Evolutionary conservation across 192 early-diverging fungal genomes (phyloP).

Genomic region (Dissophora ornata): DNA sequence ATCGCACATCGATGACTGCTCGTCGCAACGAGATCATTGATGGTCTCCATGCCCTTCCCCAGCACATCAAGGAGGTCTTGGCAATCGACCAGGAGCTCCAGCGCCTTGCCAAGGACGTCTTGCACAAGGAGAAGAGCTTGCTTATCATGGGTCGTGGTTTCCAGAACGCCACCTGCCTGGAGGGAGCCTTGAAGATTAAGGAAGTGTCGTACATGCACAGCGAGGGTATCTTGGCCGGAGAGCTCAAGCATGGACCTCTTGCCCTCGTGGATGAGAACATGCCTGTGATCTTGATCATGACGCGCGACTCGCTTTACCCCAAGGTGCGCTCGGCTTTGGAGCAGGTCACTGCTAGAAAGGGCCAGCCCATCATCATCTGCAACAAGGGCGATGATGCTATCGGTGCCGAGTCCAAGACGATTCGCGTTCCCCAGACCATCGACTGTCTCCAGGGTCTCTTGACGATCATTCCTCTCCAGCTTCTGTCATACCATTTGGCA

Average conservation of each 20-base stretch:
- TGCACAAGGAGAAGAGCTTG: conserved; percentile 89
- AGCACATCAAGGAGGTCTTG: conserved; percentile 93
- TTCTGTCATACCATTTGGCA: conserved; percentile 97
- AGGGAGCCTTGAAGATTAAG: conserved; percentile 99
- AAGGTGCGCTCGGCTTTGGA: conserved; percentile 92
- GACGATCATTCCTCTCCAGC: conserved; percentile 95
- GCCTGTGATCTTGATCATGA: conserved; percentile 98
- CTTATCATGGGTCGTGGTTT: conserved; percentile 98
- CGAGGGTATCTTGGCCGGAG: conserved; percentile 98
- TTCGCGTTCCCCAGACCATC: conserved; percentile 92
- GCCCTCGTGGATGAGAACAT: conserved; percentile 98
- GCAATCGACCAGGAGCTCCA: conserved; percentile 84
- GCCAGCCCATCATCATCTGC: conserved; percentile 95
- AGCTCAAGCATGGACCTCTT: conserved; percentile 98
- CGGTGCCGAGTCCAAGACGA: conserved; percentile 74
- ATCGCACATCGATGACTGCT: conserved; percentile 87
- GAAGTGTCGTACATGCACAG: conserved; percentile 99
- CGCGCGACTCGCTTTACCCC: conserved; percentile 92
- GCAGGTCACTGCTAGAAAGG: conserved; percentile 97
- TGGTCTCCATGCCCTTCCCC: conserved; percentile 88
- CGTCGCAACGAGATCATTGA: conserved; percentile 95
- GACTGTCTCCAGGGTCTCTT: conserved; percentile 96
- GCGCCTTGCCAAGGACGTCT: conserved; percentile 78
- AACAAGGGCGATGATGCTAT: conserved; percentile 87
- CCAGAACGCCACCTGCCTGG: conserved; percentile 97